Evolutionary conservation across 176 grass and related monocot species (phyloP).

Genomic region (Avena insularis): DNA sequence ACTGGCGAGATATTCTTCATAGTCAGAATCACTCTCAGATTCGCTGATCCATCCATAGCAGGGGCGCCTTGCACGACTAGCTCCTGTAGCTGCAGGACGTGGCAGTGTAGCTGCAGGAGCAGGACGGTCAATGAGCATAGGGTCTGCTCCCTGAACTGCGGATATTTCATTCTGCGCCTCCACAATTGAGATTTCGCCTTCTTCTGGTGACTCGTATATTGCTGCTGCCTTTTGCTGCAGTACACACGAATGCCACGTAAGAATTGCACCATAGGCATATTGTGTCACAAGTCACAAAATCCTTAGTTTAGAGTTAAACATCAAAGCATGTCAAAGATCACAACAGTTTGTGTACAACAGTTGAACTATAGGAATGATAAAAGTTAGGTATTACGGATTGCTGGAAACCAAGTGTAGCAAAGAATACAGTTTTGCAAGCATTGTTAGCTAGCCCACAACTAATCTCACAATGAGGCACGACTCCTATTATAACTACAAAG

Average conservation of each 20-base stretch:
- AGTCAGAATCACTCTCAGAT: slow-evolving; percentile 28
- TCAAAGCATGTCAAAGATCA: not conserved
- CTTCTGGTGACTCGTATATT: not conserved
- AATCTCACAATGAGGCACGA: not conserved
- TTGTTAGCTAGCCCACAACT: not conserved
- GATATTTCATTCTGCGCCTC: slow-evolving; percentile 1
- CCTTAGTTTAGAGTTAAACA: slow-evolving; percentile 4
- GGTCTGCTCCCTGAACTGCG: not conserved
- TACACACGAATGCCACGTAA: not conserved
- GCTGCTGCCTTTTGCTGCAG: slow-evolving; percentile 22
- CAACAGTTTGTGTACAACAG: not conserved
- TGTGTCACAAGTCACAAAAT: not conserved
- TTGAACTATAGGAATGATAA: slow-evolving; percentile 61
- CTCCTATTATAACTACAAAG: not conserved
- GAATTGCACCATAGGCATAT: slow-evolving; percentile 11
- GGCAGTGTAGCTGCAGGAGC: not conserved
- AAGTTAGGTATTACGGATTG: slow-evolving; percentile 65
- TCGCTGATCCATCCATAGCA: slow-evolving; percentile 52
- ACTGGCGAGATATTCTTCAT: slow-evolving; percentile 34
- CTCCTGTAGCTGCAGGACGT: not conserved
- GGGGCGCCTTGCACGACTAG: not conserved
- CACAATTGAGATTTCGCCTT: not conserved
- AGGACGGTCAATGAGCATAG: not conserved
- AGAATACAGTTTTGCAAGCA: not conserved
- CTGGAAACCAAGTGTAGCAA: slow-evolving; percentile 78